Conservation (phyloP, 768 basidiomycete species). For the Albatrellus ellisii region DNA sequence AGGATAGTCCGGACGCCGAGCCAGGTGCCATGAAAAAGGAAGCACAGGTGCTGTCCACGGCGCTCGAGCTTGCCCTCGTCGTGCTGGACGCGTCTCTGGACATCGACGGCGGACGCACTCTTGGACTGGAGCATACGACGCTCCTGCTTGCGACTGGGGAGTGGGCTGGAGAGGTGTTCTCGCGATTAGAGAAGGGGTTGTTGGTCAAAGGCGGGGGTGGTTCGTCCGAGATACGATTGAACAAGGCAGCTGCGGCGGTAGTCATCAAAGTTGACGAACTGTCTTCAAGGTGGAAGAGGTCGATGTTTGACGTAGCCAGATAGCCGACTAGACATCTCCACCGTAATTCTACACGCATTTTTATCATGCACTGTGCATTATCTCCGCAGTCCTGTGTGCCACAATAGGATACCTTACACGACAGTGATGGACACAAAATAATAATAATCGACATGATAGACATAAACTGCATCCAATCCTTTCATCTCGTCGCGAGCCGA, state of each 20-base stretch:
- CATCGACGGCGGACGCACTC: constrained; percentile 60
- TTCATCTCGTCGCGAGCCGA: too few relatives aligned
- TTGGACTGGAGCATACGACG: constrained; percentile 65
- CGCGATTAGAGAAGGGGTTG: constrained; percentile 48
- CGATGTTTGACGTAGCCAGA: constrained; percentile 33
- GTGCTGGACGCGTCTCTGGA: constrained; percentile 65
- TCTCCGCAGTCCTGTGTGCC: too few relatives aligned
- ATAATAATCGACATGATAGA: too few relatives aligned
- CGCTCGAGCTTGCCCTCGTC: constrained; percentile 68
- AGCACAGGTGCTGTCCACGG: constrained; percentile 58
- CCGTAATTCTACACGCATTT: too few relatives aligned
- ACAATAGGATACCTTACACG: too few relatives aligned
- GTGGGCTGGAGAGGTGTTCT: constrained; percentile 67
- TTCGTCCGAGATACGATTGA: constrained; percentile 43
- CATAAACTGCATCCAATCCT: too few relatives aligned
- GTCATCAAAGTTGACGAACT: constrained; percentile 70
- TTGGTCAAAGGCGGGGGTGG: constrained; percentile 55
- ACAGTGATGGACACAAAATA: too few relatives aligned
- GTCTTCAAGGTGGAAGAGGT: constrained; percentile 50
- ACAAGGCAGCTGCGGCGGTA: constrained; percentile 66
- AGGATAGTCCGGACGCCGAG: constrained; percentile 8
- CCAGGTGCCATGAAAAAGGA: constrained; percentile 34
- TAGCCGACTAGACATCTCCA: neutral
- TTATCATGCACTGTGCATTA: too few relatives aligned
- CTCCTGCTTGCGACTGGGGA: constrained; percentile 62